phyloP scores from a whole-genome alignment of 164 flowering plant species.

The Santalum album region DNA sequence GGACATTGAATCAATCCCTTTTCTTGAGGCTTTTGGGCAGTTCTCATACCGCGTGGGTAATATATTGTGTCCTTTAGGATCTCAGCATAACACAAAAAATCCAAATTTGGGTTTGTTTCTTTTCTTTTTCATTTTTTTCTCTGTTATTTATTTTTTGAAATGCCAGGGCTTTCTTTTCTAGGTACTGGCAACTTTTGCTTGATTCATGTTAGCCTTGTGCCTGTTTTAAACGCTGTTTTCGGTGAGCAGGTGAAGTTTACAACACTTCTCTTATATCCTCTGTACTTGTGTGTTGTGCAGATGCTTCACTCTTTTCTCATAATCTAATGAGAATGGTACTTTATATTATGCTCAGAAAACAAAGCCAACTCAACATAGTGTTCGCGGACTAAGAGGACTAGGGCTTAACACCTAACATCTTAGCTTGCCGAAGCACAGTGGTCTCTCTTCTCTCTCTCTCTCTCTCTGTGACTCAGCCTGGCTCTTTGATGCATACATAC shows the following conservation, averaged over 20 bases:
- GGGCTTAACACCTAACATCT: slow-evolving; percentile 74
- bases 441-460: slow-evolving; percentile 27
- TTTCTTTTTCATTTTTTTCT: neutral
- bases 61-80: neutral
- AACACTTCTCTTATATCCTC: neutral
- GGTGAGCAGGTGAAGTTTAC: slow-evolving; percentile 72
- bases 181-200: slow-evolving; percentile 89
- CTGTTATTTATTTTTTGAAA: neutral
- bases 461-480: slow-evolving; percentile 9
- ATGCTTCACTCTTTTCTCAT: neutral
- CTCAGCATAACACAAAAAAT: neutral
- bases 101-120: neutral
- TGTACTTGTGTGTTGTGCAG: neutral
- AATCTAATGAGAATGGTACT: neutral
- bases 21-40: slow-evolving; percentile 86
- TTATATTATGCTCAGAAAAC: slow-evolving; percentile 40
- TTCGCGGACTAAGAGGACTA: slow-evolving; percentile 67
- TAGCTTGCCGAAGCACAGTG: slow-evolving; percentile 83
- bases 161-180: slow-evolving; percentile 23
- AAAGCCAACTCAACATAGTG: slow-evolving; percentile 96
- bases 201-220: slow-evolving; percentile 95
- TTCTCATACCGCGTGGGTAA: slow-evolving; percentile 89
- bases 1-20: slow-evolving; percentile 95
- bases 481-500: slow-evolving; percentile 9
- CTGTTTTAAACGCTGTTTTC: slow-evolving; percentile 81